Evolutionary conservation across 2,329 filamentous ascomycete genomes (phyloP).

Genomic region (Fusarium aywerte): DNA sequence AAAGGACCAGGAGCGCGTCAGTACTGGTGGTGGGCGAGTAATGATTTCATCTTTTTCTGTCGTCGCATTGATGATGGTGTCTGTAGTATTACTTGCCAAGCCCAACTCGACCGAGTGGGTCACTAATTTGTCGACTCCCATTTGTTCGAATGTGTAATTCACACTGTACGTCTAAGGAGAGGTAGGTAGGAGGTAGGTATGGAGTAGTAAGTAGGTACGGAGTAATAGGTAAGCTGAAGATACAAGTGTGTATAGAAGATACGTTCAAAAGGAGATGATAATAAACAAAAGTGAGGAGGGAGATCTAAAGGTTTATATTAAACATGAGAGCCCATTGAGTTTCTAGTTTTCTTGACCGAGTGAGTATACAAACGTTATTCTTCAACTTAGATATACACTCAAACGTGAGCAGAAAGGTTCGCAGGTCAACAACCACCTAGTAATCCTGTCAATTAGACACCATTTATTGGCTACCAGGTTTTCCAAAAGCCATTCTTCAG

Average conservation of each 20-base stretch:
- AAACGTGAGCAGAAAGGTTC: neutral
- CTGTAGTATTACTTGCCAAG: constrained; percentile 5
- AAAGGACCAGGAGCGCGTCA: neutral
- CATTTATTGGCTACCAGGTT: neutral
- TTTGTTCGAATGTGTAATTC: neutral
- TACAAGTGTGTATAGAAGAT: neutral
- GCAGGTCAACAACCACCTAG: neutral
- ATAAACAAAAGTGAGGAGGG: neutral
- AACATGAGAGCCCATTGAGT: neutral
- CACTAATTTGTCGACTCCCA: neutral
- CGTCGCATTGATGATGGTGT: constrained; percentile 1
- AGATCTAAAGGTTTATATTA: neutral
- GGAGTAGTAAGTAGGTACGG: too few relatives aligned
- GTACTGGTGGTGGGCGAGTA: constrained; percentile 4
- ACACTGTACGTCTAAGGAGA: neutral
- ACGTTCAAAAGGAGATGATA: neutral
- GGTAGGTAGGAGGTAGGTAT: too few relatives aligned
- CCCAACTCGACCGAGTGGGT: constrained; percentile 9
- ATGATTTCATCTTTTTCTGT: constrained; percentile 28
- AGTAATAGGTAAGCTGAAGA: neutral
- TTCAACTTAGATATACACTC: neutral
- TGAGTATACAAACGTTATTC: neutral
- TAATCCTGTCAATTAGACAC: neutral
- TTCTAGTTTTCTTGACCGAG: neutral
- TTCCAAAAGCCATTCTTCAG: neutral